Evolutionary conservation across 2,329 filamentous ascomycete genomes (phyloP), one percentile per base, ranked within the genome.

Genomic region (Pseudogymnoascus sp.): DNA sequence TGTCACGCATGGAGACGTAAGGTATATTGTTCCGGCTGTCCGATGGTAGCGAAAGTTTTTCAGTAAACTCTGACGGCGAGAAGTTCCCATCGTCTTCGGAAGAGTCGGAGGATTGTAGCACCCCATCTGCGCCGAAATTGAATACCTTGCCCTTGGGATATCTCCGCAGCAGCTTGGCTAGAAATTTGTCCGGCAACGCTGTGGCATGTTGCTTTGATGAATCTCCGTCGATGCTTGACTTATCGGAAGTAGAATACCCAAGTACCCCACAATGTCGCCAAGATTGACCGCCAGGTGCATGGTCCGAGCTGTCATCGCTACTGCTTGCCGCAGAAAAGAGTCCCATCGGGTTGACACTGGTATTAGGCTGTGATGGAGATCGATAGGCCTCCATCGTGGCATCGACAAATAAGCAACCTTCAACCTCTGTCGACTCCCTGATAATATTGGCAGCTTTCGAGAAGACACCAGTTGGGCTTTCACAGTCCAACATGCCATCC

Each of bases 111-210:
- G 68, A 68, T 6, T 66, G 69, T 19, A 67, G 65, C 2, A 64
- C 62, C 6, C 71, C 70, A 62, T 72, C 69, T 63, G 68, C 64
- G 62, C 70, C 70, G 60, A 72, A 72, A 62, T 71, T 71, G 31
- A 73, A 72, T 5, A 73, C 66, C 59, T 70, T 71, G 5, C 71
- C 71, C 61, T 72, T 70, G 10, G 72, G 72, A 63, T 72, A 73
- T 50, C 68, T 61, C 46, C 71, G 70, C 7, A 73, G 61, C n/a
- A 73, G 61, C 50, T 65, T 70, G 28, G 68, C 65, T 26, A 72
- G 24, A 40, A 72, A 63, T 11, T 46, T 59, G 59, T 72, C 70
- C 2, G 71, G 68, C 28, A 72, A 65, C 8, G 38, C 38, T 41
- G 40, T 41, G 8, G 63, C 63, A 37, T 66, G 68, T 41, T 69